Conservation (phyloP, 2,329 filamentous ascomycete species). For the Colletotrichum lentis region DNA sequence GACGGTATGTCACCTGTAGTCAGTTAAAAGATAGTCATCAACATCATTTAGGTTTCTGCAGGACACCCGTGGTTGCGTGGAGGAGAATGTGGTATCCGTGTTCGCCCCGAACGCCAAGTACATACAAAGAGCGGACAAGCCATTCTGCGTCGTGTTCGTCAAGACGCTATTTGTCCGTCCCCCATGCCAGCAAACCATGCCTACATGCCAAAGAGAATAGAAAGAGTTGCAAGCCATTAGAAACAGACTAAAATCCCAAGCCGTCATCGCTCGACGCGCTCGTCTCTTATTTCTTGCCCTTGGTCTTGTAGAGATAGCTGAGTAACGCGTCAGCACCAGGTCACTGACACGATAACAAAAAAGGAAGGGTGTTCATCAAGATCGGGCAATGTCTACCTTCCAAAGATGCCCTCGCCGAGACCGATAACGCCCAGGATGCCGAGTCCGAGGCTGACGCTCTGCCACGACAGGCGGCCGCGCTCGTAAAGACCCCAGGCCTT, state of each 20-base stretch:
- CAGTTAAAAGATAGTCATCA: constrained; percentile 13
- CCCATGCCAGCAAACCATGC: constrained; percentile 25
- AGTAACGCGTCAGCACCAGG: neutral
- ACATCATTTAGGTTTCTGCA: neutral
- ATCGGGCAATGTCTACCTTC: constrained; percentile 51
- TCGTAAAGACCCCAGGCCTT: constrained; percentile 66
- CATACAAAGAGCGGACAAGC: constrained; percentile 31
- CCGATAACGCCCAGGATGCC: constrained; percentile 61
- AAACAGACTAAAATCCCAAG: constrained; percentile 12
- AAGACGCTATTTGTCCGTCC: constrained; percentile 25
- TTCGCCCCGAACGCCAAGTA: constrained; percentile 35
- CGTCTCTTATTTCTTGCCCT: constrained; percentile 44
- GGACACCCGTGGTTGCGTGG: constrained; percentile 2
- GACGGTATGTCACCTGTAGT: neutral
- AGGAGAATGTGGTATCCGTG: constrained; percentile 33
- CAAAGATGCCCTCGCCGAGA: constrained; percentile 59
- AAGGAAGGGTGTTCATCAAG: too few species aligned
- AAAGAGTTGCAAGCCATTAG: constrained; percentile 25
- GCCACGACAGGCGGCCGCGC: constrained; percentile 59
- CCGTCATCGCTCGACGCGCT: neutral
- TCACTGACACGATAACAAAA: too few species aligned
- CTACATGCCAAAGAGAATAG: constrained; percentile 31
- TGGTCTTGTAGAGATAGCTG: constrained; percentile 50
- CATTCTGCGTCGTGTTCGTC: constrained; percentile 27
- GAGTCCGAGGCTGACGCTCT: constrained; percentile 59